Evolutionary conservation across 371 early-diverging fungal species (phyloP), one percentile per base, ranked within the genome.

Genomic region (Mortierella sp.): DNA sequence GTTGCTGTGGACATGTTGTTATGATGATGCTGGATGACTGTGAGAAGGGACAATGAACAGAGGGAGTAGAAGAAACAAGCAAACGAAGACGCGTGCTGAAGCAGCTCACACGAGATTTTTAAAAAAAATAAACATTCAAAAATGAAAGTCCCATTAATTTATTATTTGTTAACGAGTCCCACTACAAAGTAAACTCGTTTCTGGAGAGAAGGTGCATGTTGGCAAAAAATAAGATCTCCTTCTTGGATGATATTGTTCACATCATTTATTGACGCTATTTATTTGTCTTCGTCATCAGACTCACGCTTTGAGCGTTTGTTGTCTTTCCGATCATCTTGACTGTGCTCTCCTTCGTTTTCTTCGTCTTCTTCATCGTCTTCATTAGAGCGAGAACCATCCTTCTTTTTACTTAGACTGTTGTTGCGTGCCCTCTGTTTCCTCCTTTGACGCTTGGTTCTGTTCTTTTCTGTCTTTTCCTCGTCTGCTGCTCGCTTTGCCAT

Each of bases 391-490:
- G 52, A 22, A 14, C 52, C 52, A 32, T 28, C 49, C 45, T 74
- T 70, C 58, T 45, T 68, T 54, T 79, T 72, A 43, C 73, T 70
- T 52, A 68, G 40, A 55, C 71, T 76, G 62, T 77, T 85, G 66
- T 83, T 81, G 52, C 30, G 66, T 12, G 70, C 73, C 47, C 73
- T 70, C 73, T 84, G 66, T 76, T 85, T 91, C 61, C 94, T 88
- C 75, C 93, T 94, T 77, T 92, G 90, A 32, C 97, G 86, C 83
- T 96, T 94, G 43, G 92, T 92, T 43, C 97, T 87, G 66, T 91
- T 94, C 85, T 95, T 97, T 45, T 95, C 95, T 10, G 96, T 96
- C 64, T 90, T 91, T 72, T 91, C 93, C 32, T 93, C 96, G 70
- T 95, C 95, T 52, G 85, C 88, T 35, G 78, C 84, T 69, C 87